These are phyloP conservation scores for Komagataella mondaviorum DNA, from an alignment of 805 yeast genomes.

Conservation along the genomic window DNA sequence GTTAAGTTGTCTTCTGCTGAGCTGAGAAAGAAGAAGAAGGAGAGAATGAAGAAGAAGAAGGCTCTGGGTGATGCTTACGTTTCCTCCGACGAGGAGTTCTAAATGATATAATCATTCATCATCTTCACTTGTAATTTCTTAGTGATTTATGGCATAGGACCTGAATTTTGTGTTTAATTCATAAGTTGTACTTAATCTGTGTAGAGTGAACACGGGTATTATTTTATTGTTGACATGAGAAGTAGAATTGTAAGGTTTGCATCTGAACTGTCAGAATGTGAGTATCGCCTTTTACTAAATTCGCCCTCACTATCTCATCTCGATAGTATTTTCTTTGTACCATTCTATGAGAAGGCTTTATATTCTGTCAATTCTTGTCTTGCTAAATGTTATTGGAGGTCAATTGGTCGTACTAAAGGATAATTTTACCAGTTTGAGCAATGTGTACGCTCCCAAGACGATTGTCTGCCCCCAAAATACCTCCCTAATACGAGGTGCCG, in stretches of 20 bases:
- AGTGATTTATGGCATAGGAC: background rate
- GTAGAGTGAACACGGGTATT: background rate
- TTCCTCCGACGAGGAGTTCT: constrained; percentile 87
- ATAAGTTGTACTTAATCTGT: background rate
- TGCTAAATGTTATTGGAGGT: background rate
- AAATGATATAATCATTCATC: constrained; percentile 15
- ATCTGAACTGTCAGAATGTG: background rate
- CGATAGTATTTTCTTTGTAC: background rate
- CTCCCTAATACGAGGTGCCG: background rate
- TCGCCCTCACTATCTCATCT: background rate
- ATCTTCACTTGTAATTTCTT: background rate
- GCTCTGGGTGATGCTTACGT: constrained; percentile 98
- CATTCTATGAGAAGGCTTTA: background rate
- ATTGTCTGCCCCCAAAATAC: background rate
- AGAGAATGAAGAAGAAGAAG: constrained; percentile 99
- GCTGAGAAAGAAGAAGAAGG: constrained; percentile 99
- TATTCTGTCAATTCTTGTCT: background rate
- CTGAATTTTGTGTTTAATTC: background rate
- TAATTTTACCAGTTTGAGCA: background rate
- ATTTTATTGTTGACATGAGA: constrained; percentile 1
- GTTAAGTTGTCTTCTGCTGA: constrained; percentile 97
- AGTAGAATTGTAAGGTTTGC: constrained; percentile 14
- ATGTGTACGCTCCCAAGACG: background rate
- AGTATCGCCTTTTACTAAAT: background rate
- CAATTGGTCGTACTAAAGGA: background rate